Evolutionary conservation across 2,329 filamentous ascomycete genomes (phyloP).

Genomic region (Cadophora luteo-olivacea): DNA sequence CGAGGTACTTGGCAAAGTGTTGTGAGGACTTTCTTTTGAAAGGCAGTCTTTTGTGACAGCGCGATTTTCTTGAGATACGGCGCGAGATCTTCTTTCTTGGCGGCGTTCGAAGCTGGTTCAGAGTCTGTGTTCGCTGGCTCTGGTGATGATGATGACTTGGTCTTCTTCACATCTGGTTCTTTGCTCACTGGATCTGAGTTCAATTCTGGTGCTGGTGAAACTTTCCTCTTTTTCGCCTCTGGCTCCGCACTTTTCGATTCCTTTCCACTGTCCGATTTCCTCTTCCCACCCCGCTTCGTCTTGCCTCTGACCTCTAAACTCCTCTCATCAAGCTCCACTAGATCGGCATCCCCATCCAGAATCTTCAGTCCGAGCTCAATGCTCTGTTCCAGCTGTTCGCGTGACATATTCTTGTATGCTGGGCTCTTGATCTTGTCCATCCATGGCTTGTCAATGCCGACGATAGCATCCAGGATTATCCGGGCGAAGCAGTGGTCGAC

Average conservation of each 20-base stretch:
- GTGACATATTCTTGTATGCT: slow-evolving; percentile 52
- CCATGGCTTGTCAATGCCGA: slow-evolving; percentile 50
- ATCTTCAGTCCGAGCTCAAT: slow-evolving; percentile 49
- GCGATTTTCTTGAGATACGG: slow-evolving; percentile 38
- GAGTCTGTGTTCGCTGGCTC: slow-evolving; percentile 45
- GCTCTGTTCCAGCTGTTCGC: slow-evolving; percentile 46
- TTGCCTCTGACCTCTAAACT: slow-evolving; percentile 49
- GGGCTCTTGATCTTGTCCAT: slow-evolving; percentile 49
- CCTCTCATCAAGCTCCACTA: slow-evolving; percentile 48
- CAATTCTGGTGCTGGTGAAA: slow-evolving; percentile 1
- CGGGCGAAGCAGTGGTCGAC: slow-evolving; percentile 53
- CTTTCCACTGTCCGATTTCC: slow-evolving; percentile 15
- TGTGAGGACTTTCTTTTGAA: slow-evolving; percentile 71
- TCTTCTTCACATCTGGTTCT: neutral
- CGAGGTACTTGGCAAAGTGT: slow-evolving; percentile 78
- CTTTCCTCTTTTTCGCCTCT: slow-evolving; percentile 22
- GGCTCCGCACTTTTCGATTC: slow-evolving; percentile 1
- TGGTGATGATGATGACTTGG: neutral
- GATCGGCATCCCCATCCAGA: slow-evolving; percentile 44
- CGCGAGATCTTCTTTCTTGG: slow-evolving; percentile 47
- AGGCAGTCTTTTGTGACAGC: slow-evolving; percentile 50
- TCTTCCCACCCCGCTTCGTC: slow-evolving; percentile 23
- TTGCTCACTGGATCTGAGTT: neutral
- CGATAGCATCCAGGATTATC: slow-evolving; percentile 51
- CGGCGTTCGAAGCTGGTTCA: neutral